phyloP scores from a whole-genome alignment of 2,329 filamentous ascomycete genomes.

The Corinectria fuckeliana region DNA sequence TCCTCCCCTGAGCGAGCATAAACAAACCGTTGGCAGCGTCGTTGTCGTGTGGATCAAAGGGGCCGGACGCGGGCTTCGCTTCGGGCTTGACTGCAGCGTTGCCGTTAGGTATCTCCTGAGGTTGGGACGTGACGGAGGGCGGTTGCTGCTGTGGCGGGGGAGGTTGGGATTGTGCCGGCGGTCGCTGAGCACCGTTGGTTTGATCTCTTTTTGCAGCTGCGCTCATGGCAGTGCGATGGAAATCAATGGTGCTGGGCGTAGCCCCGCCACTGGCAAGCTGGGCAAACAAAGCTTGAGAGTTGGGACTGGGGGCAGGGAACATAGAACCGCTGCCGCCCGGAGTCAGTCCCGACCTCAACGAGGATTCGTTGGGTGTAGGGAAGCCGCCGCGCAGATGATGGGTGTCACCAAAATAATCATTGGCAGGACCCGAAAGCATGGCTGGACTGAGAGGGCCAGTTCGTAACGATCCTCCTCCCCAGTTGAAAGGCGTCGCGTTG shows the following conservation, averaged over 20 bases:
- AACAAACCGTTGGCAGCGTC: constrained; percentile 95
- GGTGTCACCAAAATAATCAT: constrained; percentile 88
- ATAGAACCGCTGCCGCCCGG: constrained; percentile 95
- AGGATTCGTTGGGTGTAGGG: constrained; percentile 96
- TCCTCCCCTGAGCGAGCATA: constrained; percentile 78
- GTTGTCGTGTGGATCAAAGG: constrained; percentile 88
- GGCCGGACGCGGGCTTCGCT: constrained; percentile 61
- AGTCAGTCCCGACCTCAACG: constrained; percentile 86
- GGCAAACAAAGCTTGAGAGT: constrained; percentile 81
- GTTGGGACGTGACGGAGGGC: constrained; percentile 56
- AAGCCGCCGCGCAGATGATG: constrained; percentile 82
- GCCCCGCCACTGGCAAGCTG: constrained; percentile 80
- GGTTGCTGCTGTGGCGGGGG: constrained; percentile 46
- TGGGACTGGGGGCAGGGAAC: constrained; percentile 92
- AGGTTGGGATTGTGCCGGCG: constrained; percentile 46
- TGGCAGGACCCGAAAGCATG: constrained; percentile 87
- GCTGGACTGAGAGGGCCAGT: constrained; percentile 94
- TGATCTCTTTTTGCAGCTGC: constrained; percentile 71
- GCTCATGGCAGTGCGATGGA: constrained; percentile 89
- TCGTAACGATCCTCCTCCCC: constrained; percentile 83
- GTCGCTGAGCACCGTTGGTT: constrained; percentile 42
- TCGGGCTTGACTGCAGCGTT: constrained; percentile 52
- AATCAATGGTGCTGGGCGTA: constrained; percentile 90
- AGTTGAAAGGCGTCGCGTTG: constrained; percentile 77
- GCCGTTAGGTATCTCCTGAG: constrained; percentile 57